Conservation (phyloP, 331 rosid species). For the Quercus tomentella region DNA sequence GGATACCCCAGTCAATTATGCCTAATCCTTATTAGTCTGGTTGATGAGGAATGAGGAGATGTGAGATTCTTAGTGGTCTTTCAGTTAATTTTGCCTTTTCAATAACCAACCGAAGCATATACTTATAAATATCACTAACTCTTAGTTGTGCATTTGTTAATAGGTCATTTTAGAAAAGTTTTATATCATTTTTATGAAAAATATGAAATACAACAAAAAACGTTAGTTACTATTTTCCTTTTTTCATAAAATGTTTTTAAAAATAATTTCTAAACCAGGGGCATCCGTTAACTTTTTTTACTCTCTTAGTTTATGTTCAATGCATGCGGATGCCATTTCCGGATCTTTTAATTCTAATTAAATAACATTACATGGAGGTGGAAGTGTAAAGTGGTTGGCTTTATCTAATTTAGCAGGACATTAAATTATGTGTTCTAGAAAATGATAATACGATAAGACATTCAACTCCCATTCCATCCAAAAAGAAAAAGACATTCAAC, state of each 20-base stretch:
- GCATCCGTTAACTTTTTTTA: too few species aligned
- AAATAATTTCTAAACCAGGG: too few species aligned
- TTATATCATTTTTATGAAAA: too few species aligned
- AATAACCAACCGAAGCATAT: background rate
- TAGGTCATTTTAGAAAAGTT: too few species aligned
- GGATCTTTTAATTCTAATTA: slow-evolving; percentile 42
- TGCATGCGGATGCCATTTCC: slow-evolving; percentile 81
- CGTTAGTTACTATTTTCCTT: too few species aligned
- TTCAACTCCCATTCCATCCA: too few species aligned
- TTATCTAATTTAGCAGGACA: slow-evolving; percentile 1
- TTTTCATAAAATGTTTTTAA: too few species aligned
- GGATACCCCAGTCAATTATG: background rate
- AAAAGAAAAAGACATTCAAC: too few species aligned
- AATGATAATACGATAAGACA: background rate
- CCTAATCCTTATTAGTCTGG: background rate
- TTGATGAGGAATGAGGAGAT: background rate
- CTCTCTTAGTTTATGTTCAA: slow-evolving; percentile 13
- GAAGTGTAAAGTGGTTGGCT: background rate
- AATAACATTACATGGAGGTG: slow-evolving; percentile 1
- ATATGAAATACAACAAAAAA: too few species aligned
- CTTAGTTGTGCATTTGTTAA: too few species aligned
- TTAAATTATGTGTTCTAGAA: background rate
- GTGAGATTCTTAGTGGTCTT: background rate
- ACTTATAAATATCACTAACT: background rate
- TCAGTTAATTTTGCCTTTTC: background rate